Evolutionary conservation across 169 alveolate species (phyloP).

Genomic region (Eimeria falciformis): DNA sequence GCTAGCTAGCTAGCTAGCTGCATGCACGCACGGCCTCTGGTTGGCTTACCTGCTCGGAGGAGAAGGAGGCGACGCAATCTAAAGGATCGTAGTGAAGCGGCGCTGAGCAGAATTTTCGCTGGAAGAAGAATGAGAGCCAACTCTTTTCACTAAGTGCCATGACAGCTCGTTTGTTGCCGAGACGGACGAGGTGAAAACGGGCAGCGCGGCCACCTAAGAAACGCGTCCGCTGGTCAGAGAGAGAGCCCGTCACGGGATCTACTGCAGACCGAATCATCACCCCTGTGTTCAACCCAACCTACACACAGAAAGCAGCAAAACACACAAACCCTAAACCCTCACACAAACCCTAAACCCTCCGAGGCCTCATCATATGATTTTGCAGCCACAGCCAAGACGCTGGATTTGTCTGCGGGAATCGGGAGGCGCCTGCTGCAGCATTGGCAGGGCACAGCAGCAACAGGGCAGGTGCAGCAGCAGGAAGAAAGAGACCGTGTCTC

Average conservation of each 20-base stretch:
- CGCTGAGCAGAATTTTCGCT: slow-evolving; percentile 85
- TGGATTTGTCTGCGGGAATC: no score
- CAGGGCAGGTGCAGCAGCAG: no score
- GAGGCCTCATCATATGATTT: not conserved
- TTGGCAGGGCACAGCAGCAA: no score
- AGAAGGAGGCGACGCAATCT: slow-evolving; percentile 92
- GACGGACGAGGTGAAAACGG: slow-evolving; percentile 86
- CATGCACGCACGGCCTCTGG: not conserved
- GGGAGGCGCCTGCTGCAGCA: no score
- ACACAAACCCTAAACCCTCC: not conserved
- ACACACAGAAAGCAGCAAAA: slow-evolving; percentile 75
- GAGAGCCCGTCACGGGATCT: slow-evolving; percentile 95
- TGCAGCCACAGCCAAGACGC: not conserved
- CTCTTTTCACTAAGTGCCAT: slow-evolving; percentile 91
- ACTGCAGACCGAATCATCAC: slow-evolving; percentile 95
- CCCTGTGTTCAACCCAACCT: slow-evolving; percentile 98
- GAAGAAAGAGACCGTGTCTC: no score
- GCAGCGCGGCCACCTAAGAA: slow-evolving; percentile 96
- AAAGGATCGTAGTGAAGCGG: slow-evolving; percentile 92
- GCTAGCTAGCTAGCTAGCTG: not conserved
- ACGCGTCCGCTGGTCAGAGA: slow-evolving; percentile 95
- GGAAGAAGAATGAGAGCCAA: slow-evolving; percentile 90
- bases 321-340: not conserved
- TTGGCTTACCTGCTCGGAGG: slow-evolving; percentile 76
- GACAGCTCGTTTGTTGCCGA: slow-evolving; percentile 76